phyloP scores from a whole-genome alignment of 1,139 yeast species.

The Hanseniaspora gamundiae region DNA sequence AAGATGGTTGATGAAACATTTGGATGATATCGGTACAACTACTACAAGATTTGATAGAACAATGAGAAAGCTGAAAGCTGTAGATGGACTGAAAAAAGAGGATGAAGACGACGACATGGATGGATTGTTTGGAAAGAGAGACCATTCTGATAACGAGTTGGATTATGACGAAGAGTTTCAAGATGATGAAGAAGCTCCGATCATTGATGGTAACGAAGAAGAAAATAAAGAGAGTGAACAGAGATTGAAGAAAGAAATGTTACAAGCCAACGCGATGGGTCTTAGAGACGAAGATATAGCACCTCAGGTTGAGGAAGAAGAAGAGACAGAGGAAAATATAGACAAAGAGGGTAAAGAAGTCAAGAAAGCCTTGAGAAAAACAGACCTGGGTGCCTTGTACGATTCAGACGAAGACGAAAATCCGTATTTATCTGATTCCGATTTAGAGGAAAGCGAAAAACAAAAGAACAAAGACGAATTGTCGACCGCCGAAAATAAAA shows the following conservation, averaged over 20 bases:
- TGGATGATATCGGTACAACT: constrained; percentile 49
- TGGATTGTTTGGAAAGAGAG: constrained; percentile 25
- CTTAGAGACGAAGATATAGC: constrained; percentile 46
- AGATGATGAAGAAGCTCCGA: constrained; percentile 97
- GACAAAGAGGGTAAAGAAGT: constrained; percentile 87
- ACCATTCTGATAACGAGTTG: constrained; percentile 80
- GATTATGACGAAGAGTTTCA: constrained; percentile 97
- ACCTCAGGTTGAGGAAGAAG: constrained; percentile 39
- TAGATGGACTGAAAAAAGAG: constrained; percentile 36
- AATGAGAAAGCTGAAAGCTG: constrained; percentile 44
- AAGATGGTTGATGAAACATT: constrained; percentile 92
- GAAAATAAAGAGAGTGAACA: constrained; percentile 85
- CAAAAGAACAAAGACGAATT: constrained; percentile 27
- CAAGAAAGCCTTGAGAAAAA: constrained; percentile 69
- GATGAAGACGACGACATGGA: constrained; percentile 21
- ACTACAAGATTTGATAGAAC: constrained; percentile 34
- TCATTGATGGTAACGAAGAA: constrained; percentile 92
- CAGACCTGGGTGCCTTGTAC: constrained; percentile 82
- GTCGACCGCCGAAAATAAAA: constrained; percentile 13
- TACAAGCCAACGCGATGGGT: constrained; percentile 68
- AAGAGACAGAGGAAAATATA: constrained; percentile 57
- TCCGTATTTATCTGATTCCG: constrained; percentile 71
- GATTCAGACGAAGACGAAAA: constrained; percentile 79
- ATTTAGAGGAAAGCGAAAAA: constrained; percentile 47
- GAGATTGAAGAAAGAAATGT: constrained; percentile 82